phyloP scores from a whole-genome alignment of 441 rosid species.

The Populus hybrid region DNA sequence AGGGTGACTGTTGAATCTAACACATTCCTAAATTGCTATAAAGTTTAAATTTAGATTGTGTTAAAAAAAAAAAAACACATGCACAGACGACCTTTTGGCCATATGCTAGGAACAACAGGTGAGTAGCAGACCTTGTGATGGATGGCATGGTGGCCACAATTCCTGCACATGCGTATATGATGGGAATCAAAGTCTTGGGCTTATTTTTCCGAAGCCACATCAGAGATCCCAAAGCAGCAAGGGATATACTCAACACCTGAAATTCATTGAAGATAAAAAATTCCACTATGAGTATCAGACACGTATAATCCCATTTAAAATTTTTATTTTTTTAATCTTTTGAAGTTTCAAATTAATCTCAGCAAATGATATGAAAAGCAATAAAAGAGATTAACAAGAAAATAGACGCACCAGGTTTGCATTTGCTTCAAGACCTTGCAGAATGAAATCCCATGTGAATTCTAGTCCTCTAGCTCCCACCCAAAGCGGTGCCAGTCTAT shows the following conservation, averaged over 20 bases:
- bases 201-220: constrained; percentile 97
- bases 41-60: not conserved
- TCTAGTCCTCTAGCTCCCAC: constrained; percentile 93
- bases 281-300: not conserved
- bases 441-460: constrained; percentile 87
- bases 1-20: not conserved
- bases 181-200: constrained; percentile 78
- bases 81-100: not conserved
- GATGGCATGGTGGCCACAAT: constrained; percentile 96
- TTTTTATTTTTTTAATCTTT: not conserved
- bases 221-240: constrained; percentile 89
- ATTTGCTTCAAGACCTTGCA: constrained; percentile 96
- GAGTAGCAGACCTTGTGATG: constrained; percentile 53
- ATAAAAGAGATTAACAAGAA: not conserved
- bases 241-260: constrained; percentile 82
- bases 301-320: not conserved
- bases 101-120: not conserved
- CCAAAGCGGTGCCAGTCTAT: constrained; percentile 94
- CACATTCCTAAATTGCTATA: not conserved
- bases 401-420: constrained; percentile 65
- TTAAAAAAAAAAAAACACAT: not conserved
- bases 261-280: constrained; percentile 5
- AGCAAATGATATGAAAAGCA: not conserved
- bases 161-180: constrained; percentile 77
- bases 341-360: not conserved